phyloP scores from a whole-genome alignment of 495 filamentous ascomycete species.

The Aspergillus conjunctus region DNA sequence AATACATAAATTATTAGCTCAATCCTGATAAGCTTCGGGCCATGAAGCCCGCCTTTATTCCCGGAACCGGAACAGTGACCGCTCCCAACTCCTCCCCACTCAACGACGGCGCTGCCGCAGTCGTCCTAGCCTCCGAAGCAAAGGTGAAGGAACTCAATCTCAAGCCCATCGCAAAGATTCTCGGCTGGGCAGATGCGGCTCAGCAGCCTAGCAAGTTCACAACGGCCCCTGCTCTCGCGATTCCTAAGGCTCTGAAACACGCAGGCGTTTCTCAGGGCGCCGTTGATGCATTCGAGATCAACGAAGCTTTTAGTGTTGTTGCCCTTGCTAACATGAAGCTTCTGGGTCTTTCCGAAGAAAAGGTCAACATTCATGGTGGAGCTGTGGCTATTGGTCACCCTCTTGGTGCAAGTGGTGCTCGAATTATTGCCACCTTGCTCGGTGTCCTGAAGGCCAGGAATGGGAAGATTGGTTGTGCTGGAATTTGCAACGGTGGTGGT shows the following conservation, averaged over 20 bases:
- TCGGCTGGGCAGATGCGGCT: conserved; percentile 94
- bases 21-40: conserved; percentile 87
- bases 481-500: conserved; percentile 97
- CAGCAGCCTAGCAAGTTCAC: conserved; percentile 93
- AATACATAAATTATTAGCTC: conserved; percentile 52
- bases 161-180: conserved; percentile 90
- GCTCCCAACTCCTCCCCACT: conserved; percentile 97
- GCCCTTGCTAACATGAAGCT: conserved; percentile 94
- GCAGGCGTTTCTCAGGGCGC: conserved; percentile 72
- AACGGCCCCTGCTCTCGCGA: conserved; percentile 88
- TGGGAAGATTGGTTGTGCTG: conserved; percentile 89
- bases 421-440: conserved; percentile 88
- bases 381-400: conserved; percentile 96
- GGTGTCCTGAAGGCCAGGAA: conserved; percentile 87
- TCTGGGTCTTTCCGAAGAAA: conserved; percentile 72
- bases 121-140: conserved; percentile 87
- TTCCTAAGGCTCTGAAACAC: conserved; percentile 94
- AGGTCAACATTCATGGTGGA: conserved; percentile 94
- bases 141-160: conserved; percentile 85
- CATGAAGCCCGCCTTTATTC: conserved; percentile 83
- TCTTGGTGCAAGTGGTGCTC: conserved; percentile 87
- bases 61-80: conserved; percentile 82
- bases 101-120: conserved; percentile 88
- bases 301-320: conserved; percentile 97
- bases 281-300: conserved; percentile 96